Evolutionary conservation across 2,329 filamentous ascomycete species (phyloP), one percentile per base, ranked within the genome.

Genomic region (Ophiocordyceps camponoti-rufipedis): DNA sequence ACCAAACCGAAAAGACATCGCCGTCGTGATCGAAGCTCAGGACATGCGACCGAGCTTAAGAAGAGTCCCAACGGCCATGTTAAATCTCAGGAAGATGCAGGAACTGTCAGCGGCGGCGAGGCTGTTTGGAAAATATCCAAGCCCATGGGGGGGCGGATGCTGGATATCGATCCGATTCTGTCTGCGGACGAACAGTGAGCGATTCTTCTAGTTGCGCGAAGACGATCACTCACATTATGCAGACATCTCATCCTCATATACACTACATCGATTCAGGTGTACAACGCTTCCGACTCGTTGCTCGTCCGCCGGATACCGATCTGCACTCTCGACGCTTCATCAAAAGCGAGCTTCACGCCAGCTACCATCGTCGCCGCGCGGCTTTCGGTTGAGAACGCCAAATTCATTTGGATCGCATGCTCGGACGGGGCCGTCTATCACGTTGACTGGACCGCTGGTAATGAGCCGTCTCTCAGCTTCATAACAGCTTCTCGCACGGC

Each of bases 271-370:
- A 69, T 95, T 45, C 82, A 87, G 58, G 72, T 94, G 28, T 94
- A 91, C 62, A 83, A 84, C 2, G 76, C 85, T 29, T 69, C 75
- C 51, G 87, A 86, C 46, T 96, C 91, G 2, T 74, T 93, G 44
- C 74, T 93, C 19, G 69, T 85, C 42, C 79, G 85, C 52, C 76
- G 78, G 46, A 80, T 95, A 43, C 65, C 73, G 12, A 65, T 80
- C 51, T 56, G 50, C 47, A 53, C 52, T 32, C 48, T 55, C 35
- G 58, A 60, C 43, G 45, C 54, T 29, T 52, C 56, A 5, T 51
- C 53, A 11, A 44, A 54, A 23, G 54, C 54, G 29, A 48, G 48
- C 10, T 46, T 56, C 35, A 49, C 47, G 40, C 47, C 59, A 47
- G 52, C 57, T 40, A 56, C 58, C 46, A 63, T 72, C 44, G 61